phyloP scores from a whole-genome alignment of 2,329 filamentous ascomycete genomes.

The Ciborinia camelliae region DNA sequence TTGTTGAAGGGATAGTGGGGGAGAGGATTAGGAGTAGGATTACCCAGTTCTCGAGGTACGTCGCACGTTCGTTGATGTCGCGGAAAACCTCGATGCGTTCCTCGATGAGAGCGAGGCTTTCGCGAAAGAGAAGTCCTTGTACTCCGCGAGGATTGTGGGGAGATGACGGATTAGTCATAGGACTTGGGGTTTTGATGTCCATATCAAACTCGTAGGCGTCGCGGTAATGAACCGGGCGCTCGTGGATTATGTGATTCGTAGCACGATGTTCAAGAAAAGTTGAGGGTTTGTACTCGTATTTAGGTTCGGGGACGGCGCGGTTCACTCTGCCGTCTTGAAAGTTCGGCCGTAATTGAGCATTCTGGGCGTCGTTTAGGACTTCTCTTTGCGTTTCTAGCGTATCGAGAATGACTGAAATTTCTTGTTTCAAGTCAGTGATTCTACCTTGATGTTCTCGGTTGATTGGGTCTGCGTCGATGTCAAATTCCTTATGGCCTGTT shows the following conservation, averaged over 20 bases:
- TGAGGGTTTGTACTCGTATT: slow-evolving; percentile 3
- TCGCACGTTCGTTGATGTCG: slow-evolving; percentile 25
- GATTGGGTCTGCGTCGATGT: slow-evolving; percentile 26
- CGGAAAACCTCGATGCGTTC: slow-evolving; percentile 24
- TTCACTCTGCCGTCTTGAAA: not conserved
- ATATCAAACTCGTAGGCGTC: not conserved
- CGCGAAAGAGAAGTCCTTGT: slow-evolving; percentile 27
- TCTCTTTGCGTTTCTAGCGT: slow-evolving; percentile 25
- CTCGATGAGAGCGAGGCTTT: slow-evolving; percentile 24
- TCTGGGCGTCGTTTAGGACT: slow-evolving; percentile 14
- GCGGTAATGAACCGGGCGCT: not conserved
- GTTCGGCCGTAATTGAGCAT: not conserved
- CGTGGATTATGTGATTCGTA: not conserved
- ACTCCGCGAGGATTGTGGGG: slow-evolving; percentile 21
- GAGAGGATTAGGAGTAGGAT: not conserved
- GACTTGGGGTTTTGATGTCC: not conserved
- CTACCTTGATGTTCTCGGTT: slow-evolving; percentile 28
- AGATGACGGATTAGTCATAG: not conserved
- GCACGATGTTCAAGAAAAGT: not conserved
- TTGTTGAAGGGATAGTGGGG: not conserved
- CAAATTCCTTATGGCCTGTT: slow-evolving; percentile 23
- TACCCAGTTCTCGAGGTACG: slow-evolving; percentile 27
- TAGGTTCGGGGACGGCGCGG: not conserved
- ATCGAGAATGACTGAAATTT: slow-evolving; percentile 27
- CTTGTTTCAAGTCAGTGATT: slow-evolving; percentile 28